A percentile compares a stretch with the other conserved stretches of the same genome.
phyloP scores from a whole-genome alignment of 2,329 filamentous ascomycete genomes.

The Aspergillus arachidicola region DNA sequence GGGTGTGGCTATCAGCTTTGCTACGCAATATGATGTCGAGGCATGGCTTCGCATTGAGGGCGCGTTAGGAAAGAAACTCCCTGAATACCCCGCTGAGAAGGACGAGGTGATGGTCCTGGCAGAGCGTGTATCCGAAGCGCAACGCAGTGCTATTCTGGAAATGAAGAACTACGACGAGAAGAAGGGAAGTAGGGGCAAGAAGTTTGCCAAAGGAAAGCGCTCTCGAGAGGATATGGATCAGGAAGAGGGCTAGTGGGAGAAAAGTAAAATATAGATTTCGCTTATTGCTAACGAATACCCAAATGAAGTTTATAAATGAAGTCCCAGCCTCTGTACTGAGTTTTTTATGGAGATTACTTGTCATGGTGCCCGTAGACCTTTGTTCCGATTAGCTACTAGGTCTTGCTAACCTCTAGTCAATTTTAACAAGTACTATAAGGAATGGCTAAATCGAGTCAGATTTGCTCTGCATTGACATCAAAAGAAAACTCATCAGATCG shows the following conservation, averaged over 20 bases:
- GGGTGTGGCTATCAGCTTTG: constrained; percentile 76
- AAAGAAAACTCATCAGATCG: constrained; percentile 18
- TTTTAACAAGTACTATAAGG: not conserved
- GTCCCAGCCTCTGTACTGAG: not conserved
- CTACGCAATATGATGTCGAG: constrained; percentile 87
- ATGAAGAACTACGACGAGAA: constrained; percentile 81
- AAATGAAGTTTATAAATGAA: not conserved
- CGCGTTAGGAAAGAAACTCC: constrained; percentile 75
- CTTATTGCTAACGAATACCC: not conserved
- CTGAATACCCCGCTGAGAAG: constrained; percentile 69
- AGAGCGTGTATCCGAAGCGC: constrained; percentile 77
- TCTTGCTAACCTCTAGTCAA: not conserved
- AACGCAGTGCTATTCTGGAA: constrained; percentile 74
- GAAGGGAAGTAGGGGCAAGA: constrained; percentile 53
- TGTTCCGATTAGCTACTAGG: not conserved
- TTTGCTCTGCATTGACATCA: constrained; percentile 2
- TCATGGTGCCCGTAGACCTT: not conserved
- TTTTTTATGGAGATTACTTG: not conserved
- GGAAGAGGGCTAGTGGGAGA: constrained; percentile 63
- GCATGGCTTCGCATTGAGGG: constrained; percentile 80
- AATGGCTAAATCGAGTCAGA: constrained; percentile 2
- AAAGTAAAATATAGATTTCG: not conserved
- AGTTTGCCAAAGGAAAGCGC: constrained; percentile 54
- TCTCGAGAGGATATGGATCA: constrained; percentile 70
- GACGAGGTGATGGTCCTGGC: constrained; percentile 85